phyloP scores from a whole-genome alignment of 495 filamentous ascomycete genomes.

The Cercophora scortea region DNA sequence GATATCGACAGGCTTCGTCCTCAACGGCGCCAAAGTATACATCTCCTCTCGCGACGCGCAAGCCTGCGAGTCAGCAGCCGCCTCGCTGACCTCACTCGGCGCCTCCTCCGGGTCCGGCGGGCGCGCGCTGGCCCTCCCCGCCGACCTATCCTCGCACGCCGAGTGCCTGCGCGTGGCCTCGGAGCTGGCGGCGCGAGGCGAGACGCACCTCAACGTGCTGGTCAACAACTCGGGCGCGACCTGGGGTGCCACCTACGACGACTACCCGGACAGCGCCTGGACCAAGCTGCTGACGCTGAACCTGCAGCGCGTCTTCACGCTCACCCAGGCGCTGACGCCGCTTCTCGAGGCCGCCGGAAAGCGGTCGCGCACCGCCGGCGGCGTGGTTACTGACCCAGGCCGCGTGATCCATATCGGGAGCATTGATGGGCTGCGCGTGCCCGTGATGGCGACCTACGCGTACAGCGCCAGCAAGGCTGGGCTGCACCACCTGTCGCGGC shows the following conservation, averaged over 20 bases:
- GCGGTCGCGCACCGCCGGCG: conserved; percentile 32
- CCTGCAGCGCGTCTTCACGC: conserved; percentile 70
- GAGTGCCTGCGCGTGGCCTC: conserved; percentile 57
- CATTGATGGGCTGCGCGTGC: conserved; percentile 67
- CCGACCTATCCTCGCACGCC: conserved; percentile 26
- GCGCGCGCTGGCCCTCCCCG: conserved; percentile 26
- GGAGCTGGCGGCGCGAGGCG: conserved; percentile 52
- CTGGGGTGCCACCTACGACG: conserved; percentile 64
- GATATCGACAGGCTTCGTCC: conserved; percentile 72
- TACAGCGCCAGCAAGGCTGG: conserved; percentile 72
- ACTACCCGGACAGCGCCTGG: conserved; percentile 67
- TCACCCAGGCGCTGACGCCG: conserved; percentile 66
- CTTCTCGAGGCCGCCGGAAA: conserved; percentile 49
- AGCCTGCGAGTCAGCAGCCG: conserved; percentile 22
- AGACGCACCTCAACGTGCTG: conserved; percentile 61
- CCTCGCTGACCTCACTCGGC: conserved; percentile 18
- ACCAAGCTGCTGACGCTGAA: conserved; percentile 70
- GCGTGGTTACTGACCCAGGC: conserved; percentile 30
- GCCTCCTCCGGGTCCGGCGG: conserved; percentile 1
- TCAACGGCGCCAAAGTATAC: conserved; percentile 76
- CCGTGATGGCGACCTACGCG: conserved; percentile 63
- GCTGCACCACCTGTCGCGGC: conserved; percentile 64
- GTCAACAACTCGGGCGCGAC: conserved; percentile 79
- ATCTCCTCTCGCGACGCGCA: conserved; percentile 61
- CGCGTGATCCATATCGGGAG: conserved; percentile 73